Percentiles rank a stretch among this genome's conserved stretches.
These are phyloP conservation scores for Cadophora luteo-olivacea DNA, from an alignment of 2,329 filamentous ascomycete species.

Conservation along the genomic window DNA sequence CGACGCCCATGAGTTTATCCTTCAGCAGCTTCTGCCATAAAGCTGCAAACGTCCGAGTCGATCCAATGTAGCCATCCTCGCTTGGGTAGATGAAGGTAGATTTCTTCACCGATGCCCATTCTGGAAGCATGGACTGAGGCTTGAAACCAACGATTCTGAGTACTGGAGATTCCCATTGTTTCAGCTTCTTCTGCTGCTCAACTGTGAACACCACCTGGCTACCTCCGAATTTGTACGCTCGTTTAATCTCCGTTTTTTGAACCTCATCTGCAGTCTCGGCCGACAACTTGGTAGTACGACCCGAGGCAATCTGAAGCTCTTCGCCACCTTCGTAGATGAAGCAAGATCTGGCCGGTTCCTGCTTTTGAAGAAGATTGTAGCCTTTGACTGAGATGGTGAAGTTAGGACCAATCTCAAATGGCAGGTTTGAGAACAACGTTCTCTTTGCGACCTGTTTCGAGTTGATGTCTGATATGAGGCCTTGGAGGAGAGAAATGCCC, in stretches of 20 bases:
- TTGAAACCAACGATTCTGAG: slow-evolving; percentile 97
- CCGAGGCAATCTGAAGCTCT: slow-evolving; percentile 77
- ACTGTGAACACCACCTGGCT: slow-evolving; percentile 85
- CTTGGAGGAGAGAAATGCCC: slow-evolving; percentile 79
- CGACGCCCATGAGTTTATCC: slow-evolving; percentile 81
- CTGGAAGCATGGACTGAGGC: slow-evolving; percentile 72
- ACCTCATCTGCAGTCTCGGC: slow-evolving; percentile 80
- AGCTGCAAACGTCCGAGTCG: slow-evolving; percentile 89
- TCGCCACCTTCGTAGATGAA: slow-evolving; percentile 92
- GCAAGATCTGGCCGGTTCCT: slow-evolving; percentile 80
- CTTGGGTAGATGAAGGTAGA: slow-evolving; percentile 94
- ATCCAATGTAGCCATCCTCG: slow-evolving; percentile 88
- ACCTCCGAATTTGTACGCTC: slow-evolving; percentile 95
- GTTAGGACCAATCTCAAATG: slow-evolving; percentile 84
- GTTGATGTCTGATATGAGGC: slow-evolving; percentile 85
- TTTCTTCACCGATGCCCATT: slow-evolving; percentile 86
- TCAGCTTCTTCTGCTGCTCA: slow-evolving; percentile 81
- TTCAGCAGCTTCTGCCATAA: slow-evolving; percentile 85
- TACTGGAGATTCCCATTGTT: slow-evolving; percentile 80
- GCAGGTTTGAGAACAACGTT: slow-evolving; percentile 84
- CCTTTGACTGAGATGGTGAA: slow-evolving; percentile 91
- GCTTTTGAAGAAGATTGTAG: slow-evolving; percentile 86
- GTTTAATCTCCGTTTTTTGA: slow-evolving; percentile 82
- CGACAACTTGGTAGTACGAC: slow-evolving; percentile 76
- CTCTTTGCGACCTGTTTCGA: slow-evolving; percentile 88